Conservation (phyloP, 345 rosid genomes). For the Microthlaspi erraticum region DNA sequence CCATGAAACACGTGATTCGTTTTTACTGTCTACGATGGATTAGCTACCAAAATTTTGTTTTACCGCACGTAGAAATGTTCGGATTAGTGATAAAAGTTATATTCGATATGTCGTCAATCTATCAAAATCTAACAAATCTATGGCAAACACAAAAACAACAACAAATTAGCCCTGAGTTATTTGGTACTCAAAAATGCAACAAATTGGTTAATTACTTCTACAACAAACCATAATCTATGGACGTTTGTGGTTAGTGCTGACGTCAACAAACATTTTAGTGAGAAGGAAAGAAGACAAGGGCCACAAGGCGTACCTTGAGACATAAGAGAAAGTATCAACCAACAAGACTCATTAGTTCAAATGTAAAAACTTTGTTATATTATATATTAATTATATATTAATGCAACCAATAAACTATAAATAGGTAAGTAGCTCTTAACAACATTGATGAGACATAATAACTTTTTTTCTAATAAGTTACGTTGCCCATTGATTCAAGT, state of each 20-base stretch:
- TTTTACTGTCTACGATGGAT: neutral
- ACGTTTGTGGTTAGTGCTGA: neutral
- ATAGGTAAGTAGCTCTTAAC: neutral
- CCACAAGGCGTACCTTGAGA: too few species aligned
- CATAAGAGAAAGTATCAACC: neutral
- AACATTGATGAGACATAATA: slow-evolving; percentile 8
- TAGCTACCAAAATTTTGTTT: neutral
- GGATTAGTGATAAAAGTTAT: neutral
- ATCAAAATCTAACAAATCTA: neutral
- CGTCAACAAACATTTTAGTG: neutral
- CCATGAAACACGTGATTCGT: slow-evolving; percentile 24
- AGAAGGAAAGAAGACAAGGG: neutral
- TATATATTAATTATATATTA: neutral
- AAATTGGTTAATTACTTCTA: neutral
- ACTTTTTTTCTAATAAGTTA: neutral
- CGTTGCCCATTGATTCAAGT: neutral
- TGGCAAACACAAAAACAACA: neutral
- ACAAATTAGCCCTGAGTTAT: neutral
- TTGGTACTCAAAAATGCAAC: too few species aligned
- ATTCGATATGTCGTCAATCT: neutral
- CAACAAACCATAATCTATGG: neutral
- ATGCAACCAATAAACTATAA: neutral
- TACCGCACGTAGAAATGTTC: neutral
- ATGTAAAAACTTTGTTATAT: neutral
- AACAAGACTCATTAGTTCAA: neutral